Conservation (phyloP, 2,329 filamentous ascomycete species). For the Chaetothyriales sp. region DNA sequence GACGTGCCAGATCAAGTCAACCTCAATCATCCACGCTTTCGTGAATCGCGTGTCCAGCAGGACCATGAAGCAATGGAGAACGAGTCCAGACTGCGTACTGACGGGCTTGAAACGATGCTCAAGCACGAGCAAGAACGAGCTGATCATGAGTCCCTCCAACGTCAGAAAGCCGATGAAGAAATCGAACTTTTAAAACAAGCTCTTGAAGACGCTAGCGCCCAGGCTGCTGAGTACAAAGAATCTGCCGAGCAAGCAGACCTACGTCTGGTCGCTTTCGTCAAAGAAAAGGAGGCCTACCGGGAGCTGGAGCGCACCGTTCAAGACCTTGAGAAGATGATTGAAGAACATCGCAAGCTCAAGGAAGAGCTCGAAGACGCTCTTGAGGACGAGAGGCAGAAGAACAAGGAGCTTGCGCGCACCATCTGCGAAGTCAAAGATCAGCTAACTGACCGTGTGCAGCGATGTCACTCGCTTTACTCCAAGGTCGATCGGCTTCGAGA, state of each 20-base stretch:
- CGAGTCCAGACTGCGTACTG: slow-evolving; percentile 43
- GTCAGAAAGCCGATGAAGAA: slow-evolving; percentile 57
- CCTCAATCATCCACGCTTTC: slow-evolving; percentile 42
- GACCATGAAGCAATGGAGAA: slow-evolving; percentile 40
- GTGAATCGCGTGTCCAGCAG: slow-evolving; percentile 34
- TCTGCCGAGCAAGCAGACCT: slow-evolving; percentile 52
- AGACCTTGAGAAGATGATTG: slow-evolving; percentile 45
- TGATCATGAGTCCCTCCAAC: slow-evolving; percentile 49
- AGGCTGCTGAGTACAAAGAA: slow-evolving; percentile 33
- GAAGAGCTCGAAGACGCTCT: slow-evolving; percentile 37
- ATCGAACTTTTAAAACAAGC: slow-evolving; percentile 59
- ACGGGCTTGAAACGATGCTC: slow-evolving; percentile 57
- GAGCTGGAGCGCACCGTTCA: slow-evolving; percentile 39
- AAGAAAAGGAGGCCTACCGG: slow-evolving; percentile 55
- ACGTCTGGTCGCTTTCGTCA: slow-evolving; percentile 48
- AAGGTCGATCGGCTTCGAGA: slow-evolving; percentile 78
- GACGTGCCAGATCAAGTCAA: slow-evolving; percentile 52
- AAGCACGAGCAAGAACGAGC: slow-evolving; percentile 48
- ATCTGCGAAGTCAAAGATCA: slow-evolving; percentile 48
- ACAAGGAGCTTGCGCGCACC: slow-evolving; percentile 47
- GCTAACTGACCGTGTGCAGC: slow-evolving; percentile 70
- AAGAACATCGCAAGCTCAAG: slow-evolving; percentile 46
- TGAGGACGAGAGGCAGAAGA: slow-evolving; percentile 40
- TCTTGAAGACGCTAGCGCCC: slow-evolving; percentile 51
- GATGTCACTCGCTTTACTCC: slow-evolving; percentile 68